A percentile compares a stretch with the other conserved stretches of the same genome.
Evolutionary conservation across 148 eudicot species (phyloP).

Genomic region (Arbutus unedo): DNA sequence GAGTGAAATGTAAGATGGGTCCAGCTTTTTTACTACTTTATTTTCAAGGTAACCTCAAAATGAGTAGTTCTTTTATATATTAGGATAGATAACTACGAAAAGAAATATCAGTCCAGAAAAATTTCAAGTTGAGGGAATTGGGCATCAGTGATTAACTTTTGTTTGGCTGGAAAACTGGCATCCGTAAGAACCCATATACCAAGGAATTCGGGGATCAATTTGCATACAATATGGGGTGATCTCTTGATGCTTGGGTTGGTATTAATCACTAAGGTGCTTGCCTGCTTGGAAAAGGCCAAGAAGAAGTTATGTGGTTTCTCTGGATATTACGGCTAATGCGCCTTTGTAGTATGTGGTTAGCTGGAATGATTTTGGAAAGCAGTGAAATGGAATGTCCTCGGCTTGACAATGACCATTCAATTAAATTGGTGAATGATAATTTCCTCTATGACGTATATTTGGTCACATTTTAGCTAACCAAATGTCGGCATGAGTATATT

Average conservation of each 20-base stretch:
- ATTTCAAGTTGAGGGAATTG: not conserved
- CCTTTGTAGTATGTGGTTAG: not conserved
- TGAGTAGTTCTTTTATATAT: too few relatives aligned
- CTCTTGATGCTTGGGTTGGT: not conserved
- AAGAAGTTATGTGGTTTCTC: not conserved
- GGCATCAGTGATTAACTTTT: not conserved
- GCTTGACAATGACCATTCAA: not conserved
- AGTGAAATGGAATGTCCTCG: not conserved
- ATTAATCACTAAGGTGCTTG: not conserved
- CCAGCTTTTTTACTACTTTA: too few relatives aligned
- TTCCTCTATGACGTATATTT: not conserved
- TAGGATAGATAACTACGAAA: not conserved
- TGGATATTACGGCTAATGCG: not conserved
- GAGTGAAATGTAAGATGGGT: too few relatives aligned
- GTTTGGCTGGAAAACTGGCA: not conserved
- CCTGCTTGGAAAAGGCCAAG: not conserved
- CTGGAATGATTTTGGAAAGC: not conserved
- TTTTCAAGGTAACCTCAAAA: too few relatives aligned
- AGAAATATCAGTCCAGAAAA: not conserved
- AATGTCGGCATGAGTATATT: not conserved
- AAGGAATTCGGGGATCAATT: not conserved
- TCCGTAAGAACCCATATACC: too few relatives aligned
- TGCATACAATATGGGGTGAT: not conserved
- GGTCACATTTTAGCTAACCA: not conserved
- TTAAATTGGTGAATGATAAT: not conserved